These are phyloP conservation scores for Kandelia obovata DNA, from an alignment of 345 rosid genomes.

Conservation along the genomic window DNA sequence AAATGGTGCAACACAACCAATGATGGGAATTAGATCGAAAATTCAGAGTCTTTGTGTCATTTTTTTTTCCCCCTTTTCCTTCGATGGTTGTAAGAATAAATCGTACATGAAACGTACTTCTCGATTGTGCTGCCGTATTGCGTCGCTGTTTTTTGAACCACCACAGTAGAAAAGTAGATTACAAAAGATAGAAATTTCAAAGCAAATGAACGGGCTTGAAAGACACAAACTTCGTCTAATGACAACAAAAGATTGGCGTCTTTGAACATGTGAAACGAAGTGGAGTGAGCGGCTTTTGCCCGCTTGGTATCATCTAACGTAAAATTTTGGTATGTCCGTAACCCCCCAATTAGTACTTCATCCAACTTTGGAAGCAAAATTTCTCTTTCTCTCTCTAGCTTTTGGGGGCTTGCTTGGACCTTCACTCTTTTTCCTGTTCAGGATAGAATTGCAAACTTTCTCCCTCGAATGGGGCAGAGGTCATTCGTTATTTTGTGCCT, in stretches of 20 bases:
- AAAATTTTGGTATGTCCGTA: neutral
- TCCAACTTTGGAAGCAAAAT: slow-evolving; percentile 14
- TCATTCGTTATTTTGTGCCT: neutral
- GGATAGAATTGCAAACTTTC: neutral
- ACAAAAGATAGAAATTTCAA: slow-evolving; percentile 10
- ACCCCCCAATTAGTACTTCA: slow-evolving; percentile 10
- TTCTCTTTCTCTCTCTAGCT: neutral
- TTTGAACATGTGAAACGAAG: neutral
- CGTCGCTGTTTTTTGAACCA: neutral
- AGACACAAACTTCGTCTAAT: slow-evolving; percentile 26
- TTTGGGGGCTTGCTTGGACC: neutral
- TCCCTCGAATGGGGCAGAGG: neutral
- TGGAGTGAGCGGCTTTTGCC: neutral
- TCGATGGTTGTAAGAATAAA: neutral
- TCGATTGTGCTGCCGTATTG: neutral
- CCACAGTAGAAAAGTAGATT: neutral
- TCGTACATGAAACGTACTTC: slow-evolving; percentile 13
- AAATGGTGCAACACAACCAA: no score
- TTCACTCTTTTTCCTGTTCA: neutral
- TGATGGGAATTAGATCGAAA: neutral
- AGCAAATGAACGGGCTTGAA: neutral
- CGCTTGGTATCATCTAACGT: slow-evolving; percentile 8
- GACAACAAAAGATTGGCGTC: slow-evolving; percentile 3
- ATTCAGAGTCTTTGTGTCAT: neutral
- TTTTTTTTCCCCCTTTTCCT: neutral